Evolutionary conservation across 2,329 filamentous ascomycete species (phyloP), one percentile per base, ranked within the genome.

Genomic region (Coniosporium tulheliwenetii): DNA sequence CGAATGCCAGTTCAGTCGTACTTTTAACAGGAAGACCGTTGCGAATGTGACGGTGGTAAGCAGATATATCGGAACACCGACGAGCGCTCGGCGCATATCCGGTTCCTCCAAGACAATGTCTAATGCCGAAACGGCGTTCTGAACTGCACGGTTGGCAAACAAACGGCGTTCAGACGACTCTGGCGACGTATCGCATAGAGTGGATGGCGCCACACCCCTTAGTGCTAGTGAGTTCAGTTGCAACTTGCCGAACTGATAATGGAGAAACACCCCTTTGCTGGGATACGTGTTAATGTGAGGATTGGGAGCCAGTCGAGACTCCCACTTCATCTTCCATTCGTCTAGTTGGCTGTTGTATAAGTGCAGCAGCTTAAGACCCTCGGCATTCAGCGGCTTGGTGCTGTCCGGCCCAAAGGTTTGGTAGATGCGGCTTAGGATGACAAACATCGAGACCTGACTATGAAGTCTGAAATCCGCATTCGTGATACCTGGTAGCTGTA

Each of bases 161-260:
- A 66, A 59, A 38, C 62, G 61, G 10, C 65, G 59, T 45, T 68
- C 64, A 3, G 56, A 48, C 1, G 65, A 67, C 51, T 62, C 3
- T 52, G 48, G 51, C 10, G 59, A 57, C 7, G 19, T 26, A 26
- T 26, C 19, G 19, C 19, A 26, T 7, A 26, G 19, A 9, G 50
- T 52, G 10, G 56, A 56, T 14, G 57, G 59, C 39, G 61, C 57
- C 40, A 68, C 62, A 8, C 65, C 65, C 29, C 67, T 61, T 16
- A 71, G 51, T 29, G 66, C 67, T 19, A 69, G 62, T 4, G 69
- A 69, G 36, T 68, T 64, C 8, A 71, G 53, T 37, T 70, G 65
- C 13, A 72, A 52, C 38, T 66, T 62, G 37, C 65, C 69, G 47
- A 70, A 71, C 48, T 70, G 58, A 44, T 67, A 69, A 47, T 71